These are phyloP conservation scores for Oropetium thomaeum DNA, from an alignment of 176 grass and related monocot genomes.

Conservation along the genomic window DNA sequence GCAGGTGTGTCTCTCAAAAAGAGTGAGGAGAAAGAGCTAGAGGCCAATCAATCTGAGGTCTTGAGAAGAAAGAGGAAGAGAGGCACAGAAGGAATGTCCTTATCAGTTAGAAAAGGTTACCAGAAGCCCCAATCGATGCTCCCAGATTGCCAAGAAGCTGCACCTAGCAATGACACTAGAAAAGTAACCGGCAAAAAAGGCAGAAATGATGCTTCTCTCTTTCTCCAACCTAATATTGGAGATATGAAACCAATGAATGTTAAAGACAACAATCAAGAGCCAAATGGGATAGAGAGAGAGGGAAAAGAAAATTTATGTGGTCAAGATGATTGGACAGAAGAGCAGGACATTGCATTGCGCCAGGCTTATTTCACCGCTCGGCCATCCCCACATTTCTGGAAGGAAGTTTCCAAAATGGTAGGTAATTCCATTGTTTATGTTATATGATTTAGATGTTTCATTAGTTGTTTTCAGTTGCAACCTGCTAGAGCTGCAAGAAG, in stretches of 20 bases:
- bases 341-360: slow-evolving; percentile 61
- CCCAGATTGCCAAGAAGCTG: slow-evolving; percentile 8
- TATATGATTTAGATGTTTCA: not conserved
- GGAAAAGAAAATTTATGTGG: slow-evolving; percentile 19
- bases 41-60: not conserved
- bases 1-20: slow-evolving; percentile 6
- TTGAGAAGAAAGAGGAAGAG: slow-evolving; percentile 36
- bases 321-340: slow-evolving; percentile 64
- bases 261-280: slow-evolving; percentile 20
- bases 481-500: too few species aligned
- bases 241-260: not conserved
- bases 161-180: slow-evolving; percentile 7
- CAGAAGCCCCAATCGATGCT: not conserved
- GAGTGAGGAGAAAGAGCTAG: slow-evolving; percentile 1
- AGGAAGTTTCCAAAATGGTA: slow-evolving; percentile 92
- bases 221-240: slow-evolving; percentile 12
- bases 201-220: not conserved
- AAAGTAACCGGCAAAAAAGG: not conserved
- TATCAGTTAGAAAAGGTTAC: slow-evolving; percentile 5
- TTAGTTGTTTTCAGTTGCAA: not conserved
- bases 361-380: slow-evolving; percentile 62
- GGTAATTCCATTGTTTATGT: slow-evolving; percentile 39
- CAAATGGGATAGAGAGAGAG: slow-evolving; percentile 31
- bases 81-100: not conserved
- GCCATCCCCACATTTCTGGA: slow-evolving; percentile 97